These are phyloP conservation scores for Phytophthora pistaciae DNA, from an alignment of 352 stramenopile genomes.

Conservation along the genomic window DNA sequence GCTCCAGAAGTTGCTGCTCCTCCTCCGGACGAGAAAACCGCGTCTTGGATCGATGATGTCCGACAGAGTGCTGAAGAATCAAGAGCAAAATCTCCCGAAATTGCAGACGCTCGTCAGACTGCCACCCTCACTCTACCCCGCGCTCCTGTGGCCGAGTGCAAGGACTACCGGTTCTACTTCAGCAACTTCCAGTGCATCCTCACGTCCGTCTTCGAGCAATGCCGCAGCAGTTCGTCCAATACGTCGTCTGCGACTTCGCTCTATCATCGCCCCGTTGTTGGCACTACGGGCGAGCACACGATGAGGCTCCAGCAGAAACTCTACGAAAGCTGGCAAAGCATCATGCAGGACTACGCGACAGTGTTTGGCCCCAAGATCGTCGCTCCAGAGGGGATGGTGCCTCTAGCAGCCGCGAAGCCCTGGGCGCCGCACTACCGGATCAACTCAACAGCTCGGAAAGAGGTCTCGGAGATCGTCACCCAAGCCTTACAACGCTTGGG, in stretches of 20 bases:
- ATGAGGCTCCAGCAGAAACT: slow-evolving; percentile 81
- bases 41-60: slow-evolving; percentile 26
- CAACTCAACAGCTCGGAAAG: slow-evolving; percentile 75
- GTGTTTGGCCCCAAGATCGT: slow-evolving; percentile 70
- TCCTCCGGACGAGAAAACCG: background rate
- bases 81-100: slow-evolving; percentile 7
- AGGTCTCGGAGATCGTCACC: slow-evolving; percentile 89
- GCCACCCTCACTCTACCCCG: slow-evolving; percentile 17
- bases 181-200: slow-evolving; percentile 82
- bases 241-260: slow-evolving; percentile 21
- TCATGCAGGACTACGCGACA: slow-evolving; percentile 90
- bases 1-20: background rate
- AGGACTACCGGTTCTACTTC: slow-evolving; percentile 74
- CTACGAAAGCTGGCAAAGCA: slow-evolving; percentile 83
- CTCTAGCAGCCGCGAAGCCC: slow-evolving; percentile 35
- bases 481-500: slow-evolving; percentile 62
- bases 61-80: slow-evolving; percentile 17
- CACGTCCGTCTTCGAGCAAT: slow-evolving; percentile 75
- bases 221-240: slow-evolving; percentile 15
- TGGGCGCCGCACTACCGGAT: slow-evolving; percentile 83
- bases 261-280: slow-evolving; percentile 24
- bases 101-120: background rate
- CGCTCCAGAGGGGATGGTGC: slow-evolving; percentile 42
- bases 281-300: slow-evolving; percentile 43
- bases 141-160: slow-evolving; percentile 30